Evolutionary conservation across 345 rosid species (phyloP).

Genomic region (Citrus unshiu): DNA sequence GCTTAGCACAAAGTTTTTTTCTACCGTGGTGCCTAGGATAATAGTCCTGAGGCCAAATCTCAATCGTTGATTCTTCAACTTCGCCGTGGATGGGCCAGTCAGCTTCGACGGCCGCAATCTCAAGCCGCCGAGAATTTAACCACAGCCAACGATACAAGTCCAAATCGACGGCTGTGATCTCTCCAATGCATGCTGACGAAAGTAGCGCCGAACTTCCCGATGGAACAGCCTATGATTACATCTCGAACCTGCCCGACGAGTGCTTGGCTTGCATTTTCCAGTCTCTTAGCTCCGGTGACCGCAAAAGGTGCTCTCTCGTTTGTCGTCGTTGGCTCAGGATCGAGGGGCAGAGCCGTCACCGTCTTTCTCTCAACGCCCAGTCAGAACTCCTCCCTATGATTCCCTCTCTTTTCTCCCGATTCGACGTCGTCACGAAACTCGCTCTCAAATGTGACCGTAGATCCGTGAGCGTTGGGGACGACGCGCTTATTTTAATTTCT

Average conservation of each 20-base stretch:
- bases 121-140: constrained; percentile 34
- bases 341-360: constrained; percentile 86
- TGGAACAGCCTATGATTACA: constrained; percentile 37
- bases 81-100: constrained; percentile 72
- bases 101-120: constrained; percentile 50
- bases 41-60: neutral
- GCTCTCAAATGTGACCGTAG: constrained; percentile 82
- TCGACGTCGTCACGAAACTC: constrained; percentile 83
- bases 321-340: constrained; percentile 68
- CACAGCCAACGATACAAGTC: constrained; percentile 31
- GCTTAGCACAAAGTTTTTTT: neutral
- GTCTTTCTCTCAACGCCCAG: constrained; percentile 71
- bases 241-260: constrained; percentile 72
- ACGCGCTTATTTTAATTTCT: constrained; percentile 64
- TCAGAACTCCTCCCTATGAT: constrained; percentile 53
- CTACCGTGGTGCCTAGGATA: constrained; percentile 3
- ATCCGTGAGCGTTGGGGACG: constrained; percentile 70
- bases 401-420: constrained; percentile 62
- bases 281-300: constrained; percentile 52
- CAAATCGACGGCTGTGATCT: constrained; percentile 25
- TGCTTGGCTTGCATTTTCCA: constrained; percentile 77
- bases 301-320: constrained; percentile 68
- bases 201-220: neutral
- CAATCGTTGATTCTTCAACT: constrained; percentile 3
- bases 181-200: constrained; percentile 33